Evolutionary conservation across 768 basidiomycete genomes (phyloP).

Genomic region (Tricholoma flavovirens): DNA sequence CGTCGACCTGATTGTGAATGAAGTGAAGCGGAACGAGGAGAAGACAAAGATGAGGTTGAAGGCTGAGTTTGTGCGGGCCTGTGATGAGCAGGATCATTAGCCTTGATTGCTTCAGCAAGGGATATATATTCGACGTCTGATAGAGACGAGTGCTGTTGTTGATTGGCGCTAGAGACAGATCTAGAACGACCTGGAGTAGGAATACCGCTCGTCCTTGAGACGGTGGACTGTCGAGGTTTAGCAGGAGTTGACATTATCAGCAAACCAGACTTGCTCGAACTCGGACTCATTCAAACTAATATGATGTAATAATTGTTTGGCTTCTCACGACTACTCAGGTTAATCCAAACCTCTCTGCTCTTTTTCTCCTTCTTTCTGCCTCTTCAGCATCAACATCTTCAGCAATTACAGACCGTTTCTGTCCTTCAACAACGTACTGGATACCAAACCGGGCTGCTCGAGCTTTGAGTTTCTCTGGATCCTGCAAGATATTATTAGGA

Average conservation of each 20-base stretch:
- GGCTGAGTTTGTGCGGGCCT: slow-evolving; percentile 30
- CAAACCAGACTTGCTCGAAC: neutral
- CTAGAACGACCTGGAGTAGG: slow-evolving; percentile 66
- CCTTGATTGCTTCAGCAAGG: slow-evolving; percentile 72
- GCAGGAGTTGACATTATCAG: slow-evolving; percentile 33
- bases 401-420: slow-evolving; percentile 30
- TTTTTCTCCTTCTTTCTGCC: slow-evolving; percentile 48
- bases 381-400: slow-evolving; percentile 54
- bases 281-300: neutral
- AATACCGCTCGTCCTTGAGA: slow-evolving; percentile 41
- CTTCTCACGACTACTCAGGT: neutral
- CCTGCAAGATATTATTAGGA: slow-evolving; percentile 29
- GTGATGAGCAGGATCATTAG: slow-evolving; percentile 76
- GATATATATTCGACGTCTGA: slow-evolving; percentile 54
- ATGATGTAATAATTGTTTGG: neutral
- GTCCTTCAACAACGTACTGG: slow-evolving; percentile 6
- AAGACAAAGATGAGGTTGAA: slow-evolving; percentile 43
- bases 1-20: slow-evolving; percentile 46
- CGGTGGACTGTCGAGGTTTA: slow-evolving; percentile 37
- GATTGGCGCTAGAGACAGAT: slow-evolving; percentile 50
- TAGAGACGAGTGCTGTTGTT: slow-evolving; percentile 24
- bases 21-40: slow-evolving; percentile 35
- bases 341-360: slow-evolving; percentile 60
- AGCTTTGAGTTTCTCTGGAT: slow-evolving; percentile 41
- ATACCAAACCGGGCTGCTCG: slow-evolving; percentile 55